Conservation (phyloP, 257 asterid genomes). For the Primulina huaijiensis region DNA sequence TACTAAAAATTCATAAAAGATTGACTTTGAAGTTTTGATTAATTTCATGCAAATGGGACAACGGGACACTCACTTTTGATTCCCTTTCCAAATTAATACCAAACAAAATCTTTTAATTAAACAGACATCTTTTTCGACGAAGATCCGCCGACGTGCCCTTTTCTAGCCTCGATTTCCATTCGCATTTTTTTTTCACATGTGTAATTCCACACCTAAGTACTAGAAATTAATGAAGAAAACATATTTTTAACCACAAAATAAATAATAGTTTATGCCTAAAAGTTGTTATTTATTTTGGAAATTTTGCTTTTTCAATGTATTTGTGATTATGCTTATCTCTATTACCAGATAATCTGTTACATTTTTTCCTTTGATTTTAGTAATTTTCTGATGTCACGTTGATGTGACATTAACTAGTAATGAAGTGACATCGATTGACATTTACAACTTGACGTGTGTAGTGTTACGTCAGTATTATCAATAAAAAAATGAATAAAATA, state of each 20-base stretch:
- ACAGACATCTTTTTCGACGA: conserved; percentile 20
- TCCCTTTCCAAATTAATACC: conserved; percentile 59
- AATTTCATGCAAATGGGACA: conserved; percentile 26
- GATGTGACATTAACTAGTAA: no score
- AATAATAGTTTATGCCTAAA: neutral
- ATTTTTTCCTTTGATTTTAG: no score
- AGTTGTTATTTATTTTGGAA: no score
- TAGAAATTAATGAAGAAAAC: neutral
- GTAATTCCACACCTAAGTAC: neutral
- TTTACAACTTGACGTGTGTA: no score
- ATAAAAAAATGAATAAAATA: no score
- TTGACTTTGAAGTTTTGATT: conserved; percentile 21
- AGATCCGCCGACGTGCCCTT: conserved; percentile 55
- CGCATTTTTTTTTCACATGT: neutral
- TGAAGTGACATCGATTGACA: no score
- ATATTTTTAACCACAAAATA: neutral
- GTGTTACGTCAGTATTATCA: no score
- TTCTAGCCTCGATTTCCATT: conserved; percentile 38
- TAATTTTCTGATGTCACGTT: no score
- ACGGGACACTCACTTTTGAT: conserved; percentile 42
- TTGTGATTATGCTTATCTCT: no score
- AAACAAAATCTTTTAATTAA: conserved; percentile 38
- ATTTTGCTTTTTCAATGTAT: no score
- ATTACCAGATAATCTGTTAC: no score
- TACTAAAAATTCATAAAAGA: conserved; percentile 18